Evolutionary conservation across 441 rosid genomes (phyloP).

Genomic region (Erodium texanum): DNA sequence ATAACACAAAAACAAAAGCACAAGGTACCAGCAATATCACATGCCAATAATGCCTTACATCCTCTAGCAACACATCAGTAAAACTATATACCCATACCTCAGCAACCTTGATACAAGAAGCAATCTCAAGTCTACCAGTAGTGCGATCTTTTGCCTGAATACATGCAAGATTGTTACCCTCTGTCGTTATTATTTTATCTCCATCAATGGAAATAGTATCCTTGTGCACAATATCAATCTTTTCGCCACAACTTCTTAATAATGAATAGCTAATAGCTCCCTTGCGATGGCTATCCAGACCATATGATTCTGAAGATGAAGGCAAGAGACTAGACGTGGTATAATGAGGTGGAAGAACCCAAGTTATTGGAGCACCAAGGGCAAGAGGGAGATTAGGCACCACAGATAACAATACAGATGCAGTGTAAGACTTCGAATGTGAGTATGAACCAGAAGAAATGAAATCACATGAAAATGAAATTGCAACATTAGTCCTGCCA

Average conservation of each 20-base stretch:
- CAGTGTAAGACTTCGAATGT: conserved; percentile 55
- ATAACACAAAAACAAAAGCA: background rate
- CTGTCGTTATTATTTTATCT: conserved; percentile 57
- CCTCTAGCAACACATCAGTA: conserved; percentile 12
- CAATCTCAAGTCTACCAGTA: conserved; percentile 77
- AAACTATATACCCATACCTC: conserved; percentile 45
- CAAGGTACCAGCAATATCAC: background rate
- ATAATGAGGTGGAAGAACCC: conserved; percentile 93
- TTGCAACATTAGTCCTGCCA: conserved; percentile 56
- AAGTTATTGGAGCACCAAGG: conserved; percentile 78
- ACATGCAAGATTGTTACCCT: conserved; percentile 69
- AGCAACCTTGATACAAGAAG: conserved; percentile 82
- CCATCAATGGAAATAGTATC: conserved; percentile 54
- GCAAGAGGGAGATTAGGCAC: conserved; percentile 85
- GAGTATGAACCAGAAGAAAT: conserved; percentile 47
- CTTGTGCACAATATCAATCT: conserved; percentile 35
- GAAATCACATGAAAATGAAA: conserved; percentile 79
- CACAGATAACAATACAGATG: conserved; percentile 51
- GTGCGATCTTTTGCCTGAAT: conserved; percentile 82
- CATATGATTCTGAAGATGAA: conserved; percentile 39
- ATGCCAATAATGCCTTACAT: background rate
- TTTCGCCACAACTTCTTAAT: conserved; percentile 48
- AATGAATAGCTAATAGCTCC: conserved; percentile 62
- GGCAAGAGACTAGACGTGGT: conserved; percentile 65
- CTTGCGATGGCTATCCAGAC: conserved; percentile 57